A percentile compares a stretch with the other conserved stretches of the same genome.
Conservation (phyloP, 2,329 filamentous ascomycete genomes). For the Graphiopsis chlorocephala region DNA sequence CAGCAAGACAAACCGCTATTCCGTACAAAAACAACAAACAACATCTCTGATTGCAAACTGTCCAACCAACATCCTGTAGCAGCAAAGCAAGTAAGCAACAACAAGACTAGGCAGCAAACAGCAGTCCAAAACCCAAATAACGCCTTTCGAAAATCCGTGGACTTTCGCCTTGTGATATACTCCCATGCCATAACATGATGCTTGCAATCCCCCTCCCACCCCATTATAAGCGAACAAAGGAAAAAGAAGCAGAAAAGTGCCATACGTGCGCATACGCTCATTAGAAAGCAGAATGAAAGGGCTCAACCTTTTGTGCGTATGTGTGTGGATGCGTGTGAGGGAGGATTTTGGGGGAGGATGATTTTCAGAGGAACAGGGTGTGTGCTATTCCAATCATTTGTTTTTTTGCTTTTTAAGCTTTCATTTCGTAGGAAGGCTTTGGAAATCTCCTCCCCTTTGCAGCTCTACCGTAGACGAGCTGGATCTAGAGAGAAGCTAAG, state of each 20-base stretch:
- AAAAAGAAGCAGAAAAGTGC: neutral
- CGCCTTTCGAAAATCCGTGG: conserved; percentile 10
- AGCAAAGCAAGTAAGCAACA: conserved; percentile 1
- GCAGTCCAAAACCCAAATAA: neutral
- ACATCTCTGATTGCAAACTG: neutral
- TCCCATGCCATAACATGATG: conserved; percentile 14
- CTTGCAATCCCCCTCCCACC: neutral
- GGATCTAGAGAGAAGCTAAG: neutral
- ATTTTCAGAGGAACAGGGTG: neutral
- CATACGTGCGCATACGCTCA: conserved; percentile 14
- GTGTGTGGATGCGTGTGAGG: neutral
- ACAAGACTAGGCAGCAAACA: neutral
- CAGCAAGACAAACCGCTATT: neutral
- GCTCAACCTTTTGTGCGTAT: conserved; percentile 6
- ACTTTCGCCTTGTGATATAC: conserved; percentile 12
- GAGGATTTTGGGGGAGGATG: neutral
- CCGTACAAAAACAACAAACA: neutral
- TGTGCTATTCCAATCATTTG: conserved; percentile 14
- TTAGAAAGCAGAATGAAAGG: conserved; percentile 1
- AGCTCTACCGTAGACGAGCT: conserved; percentile 13
- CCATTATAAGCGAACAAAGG: conserved; percentile 7
- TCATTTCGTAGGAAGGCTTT: conserved; percentile 12
- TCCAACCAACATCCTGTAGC: neutral
- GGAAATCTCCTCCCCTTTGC: neutral
- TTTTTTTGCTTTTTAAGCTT: conserved; percentile 7